Percentiles rank a stretch among this genome's conserved stretches.
These are phyloP conservation scores for Fusarium oligoseptatum DNA, from an alignment of 2,329 filamentous ascomycete species.

Conservation along the genomic window DNA sequence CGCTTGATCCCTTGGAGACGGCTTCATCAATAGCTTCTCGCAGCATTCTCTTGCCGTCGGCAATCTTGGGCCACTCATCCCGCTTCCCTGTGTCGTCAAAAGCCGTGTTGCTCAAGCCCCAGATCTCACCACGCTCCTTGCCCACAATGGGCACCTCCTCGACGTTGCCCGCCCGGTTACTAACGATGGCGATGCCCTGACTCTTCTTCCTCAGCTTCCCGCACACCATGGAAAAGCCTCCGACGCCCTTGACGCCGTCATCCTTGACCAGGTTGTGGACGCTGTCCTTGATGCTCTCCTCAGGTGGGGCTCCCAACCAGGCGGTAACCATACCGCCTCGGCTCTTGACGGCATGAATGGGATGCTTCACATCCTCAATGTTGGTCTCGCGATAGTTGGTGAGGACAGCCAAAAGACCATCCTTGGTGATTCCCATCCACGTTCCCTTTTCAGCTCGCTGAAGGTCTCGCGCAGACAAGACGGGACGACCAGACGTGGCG, in stretches of 20 bases:
- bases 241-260: conserved; percentile 69
- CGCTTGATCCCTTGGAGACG: conserved; percentile 51
- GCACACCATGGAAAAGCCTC: conserved; percentile 76
- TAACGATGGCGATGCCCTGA: conserved; percentile 71
- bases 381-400: conserved; percentile 75
- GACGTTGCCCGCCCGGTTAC: conserved; percentile 68
- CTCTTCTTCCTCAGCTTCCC: conserved; percentile 66
- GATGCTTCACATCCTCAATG: conserved; percentile 62
- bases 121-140: conserved; percentile 63
- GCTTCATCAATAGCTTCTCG: conserved; percentile 58
- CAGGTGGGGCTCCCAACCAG: conserved; percentile 66
- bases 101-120: conserved; percentile 73
- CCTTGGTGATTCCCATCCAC: conserved; percentile 73
- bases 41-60: conserved; percentile 63
- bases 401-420: conserved; percentile 72
- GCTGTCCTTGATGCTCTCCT: conserved; percentile 64
- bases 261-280: conserved; percentile 66
- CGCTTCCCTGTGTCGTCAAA: conserved; percentile 60
- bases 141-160: conserved; percentile 71
- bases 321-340: conserved; percentile 74
- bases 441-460: conserved; percentile 73
- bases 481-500: conserved; percentile 55
- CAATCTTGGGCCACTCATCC: conserved; percentile 72
- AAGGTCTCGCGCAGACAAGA: conserved; percentile 73
- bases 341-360: conserved; percentile 67